Evolutionary conservation across 176 grass and related monocot genomes (phyloP).

Genomic region (Microstegium vimineum): DNA sequence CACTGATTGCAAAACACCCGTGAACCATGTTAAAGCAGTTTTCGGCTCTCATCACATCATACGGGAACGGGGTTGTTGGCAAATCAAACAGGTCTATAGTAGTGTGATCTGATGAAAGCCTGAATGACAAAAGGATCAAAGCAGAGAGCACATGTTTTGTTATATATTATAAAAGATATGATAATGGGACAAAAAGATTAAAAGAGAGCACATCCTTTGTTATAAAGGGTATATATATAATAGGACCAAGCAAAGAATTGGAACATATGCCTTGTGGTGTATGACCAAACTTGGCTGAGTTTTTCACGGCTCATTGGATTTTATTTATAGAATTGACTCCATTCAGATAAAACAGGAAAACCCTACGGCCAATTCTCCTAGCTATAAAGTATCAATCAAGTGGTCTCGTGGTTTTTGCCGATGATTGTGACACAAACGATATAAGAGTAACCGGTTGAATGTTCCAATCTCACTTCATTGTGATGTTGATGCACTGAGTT

Average conservation of each 20-base stretch:
- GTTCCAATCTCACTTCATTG: constrained; percentile 7
- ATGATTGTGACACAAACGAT: not conserved
- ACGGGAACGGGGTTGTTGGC: not conserved
- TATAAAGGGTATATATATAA: not conserved
- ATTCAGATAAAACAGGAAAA: not conserved
- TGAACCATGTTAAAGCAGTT: constrained; percentile 1
- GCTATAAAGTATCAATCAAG: not conserved
- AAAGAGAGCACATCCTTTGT: not conserved
- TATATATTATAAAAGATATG: not conserved
- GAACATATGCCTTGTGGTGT: not conserved
- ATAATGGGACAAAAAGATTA: not conserved
- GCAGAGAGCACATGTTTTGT: not conserved
- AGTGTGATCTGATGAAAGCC: constrained; percentile 15
- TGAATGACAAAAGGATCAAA: not conserved
- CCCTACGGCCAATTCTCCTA: not conserved
- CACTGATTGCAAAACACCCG: constrained; percentile 25
- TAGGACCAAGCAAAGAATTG: constrained; percentile 13
- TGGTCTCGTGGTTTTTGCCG: not conserved
- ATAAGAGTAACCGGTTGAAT: not conserved
- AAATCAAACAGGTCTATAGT: not conserved
- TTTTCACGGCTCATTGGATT: not conserved
- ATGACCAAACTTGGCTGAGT: constrained; percentile 24
- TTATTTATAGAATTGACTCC: not conserved
- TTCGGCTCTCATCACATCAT: not conserved
- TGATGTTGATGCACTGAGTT: not conserved